A percentile compares a stretch with the other conserved stretches of the same genome.
These are phyloP conservation scores for Mucor piriformis DNA, from an alignment of 371 early-diverging fungal species.

Conservation along the genomic window DNA sequence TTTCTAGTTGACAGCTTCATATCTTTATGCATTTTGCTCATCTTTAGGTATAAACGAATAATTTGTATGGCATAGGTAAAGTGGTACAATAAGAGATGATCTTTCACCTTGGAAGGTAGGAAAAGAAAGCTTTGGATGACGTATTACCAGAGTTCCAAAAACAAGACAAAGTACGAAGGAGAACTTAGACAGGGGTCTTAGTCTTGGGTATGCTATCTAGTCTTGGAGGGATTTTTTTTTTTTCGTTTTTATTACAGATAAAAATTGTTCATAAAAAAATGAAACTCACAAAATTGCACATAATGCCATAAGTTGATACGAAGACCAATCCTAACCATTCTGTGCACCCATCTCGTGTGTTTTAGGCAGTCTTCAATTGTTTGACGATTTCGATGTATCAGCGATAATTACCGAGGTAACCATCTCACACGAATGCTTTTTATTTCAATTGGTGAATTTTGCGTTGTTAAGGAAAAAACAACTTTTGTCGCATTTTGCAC, in stretches of 20 bases:
- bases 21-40: too few species aligned
- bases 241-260: slow-evolving; percentile 10
- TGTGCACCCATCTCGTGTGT: slow-evolving; percentile 36
- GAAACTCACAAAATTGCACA: slow-evolving; percentile 37
- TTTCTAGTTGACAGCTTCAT: too few species aligned
- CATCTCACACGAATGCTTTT: slow-evolving; percentile 47
- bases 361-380: slow-evolving; percentile 33
- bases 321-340: slow-evolving; percentile 32
- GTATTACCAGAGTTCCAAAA: too few species aligned
- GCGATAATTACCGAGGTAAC: slow-evolving; percentile 29
- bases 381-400: slow-evolving; percentile 43
- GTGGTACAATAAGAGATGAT: too few species aligned
- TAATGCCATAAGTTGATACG: slow-evolving; percentile 33
- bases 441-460: slow-evolving; percentile 32
- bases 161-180: too few species aligned
- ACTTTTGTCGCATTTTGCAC: slow-evolving; percentile 12
- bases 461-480: slow-evolving; percentile 28
- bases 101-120: too few species aligned
- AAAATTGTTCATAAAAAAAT: slow-evolving; percentile 10
- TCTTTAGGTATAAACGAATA: too few species aligned
- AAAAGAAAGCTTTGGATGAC: too few species aligned
- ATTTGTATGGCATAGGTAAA: too few species aligned
- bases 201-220: too few species aligned
- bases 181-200: too few species aligned
- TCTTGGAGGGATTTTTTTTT: neutral